Evolutionary conservation across 768 basidiomycete genomes (phyloP).

Genomic region (Leccinum arenicola): DNA sequence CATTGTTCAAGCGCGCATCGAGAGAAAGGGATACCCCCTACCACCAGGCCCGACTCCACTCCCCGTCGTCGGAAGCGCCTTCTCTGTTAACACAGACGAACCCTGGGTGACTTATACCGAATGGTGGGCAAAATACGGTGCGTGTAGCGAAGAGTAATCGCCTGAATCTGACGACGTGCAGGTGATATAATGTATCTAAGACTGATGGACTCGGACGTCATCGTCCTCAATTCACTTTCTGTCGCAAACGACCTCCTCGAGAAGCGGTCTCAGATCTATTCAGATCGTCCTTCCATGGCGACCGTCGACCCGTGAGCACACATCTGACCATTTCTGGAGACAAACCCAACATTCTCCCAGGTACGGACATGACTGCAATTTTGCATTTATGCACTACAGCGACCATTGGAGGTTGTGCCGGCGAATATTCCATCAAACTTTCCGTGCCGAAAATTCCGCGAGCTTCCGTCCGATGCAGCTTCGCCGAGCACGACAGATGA

Average conservation of each 20-base stretch:
- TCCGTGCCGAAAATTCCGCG: not conserved
- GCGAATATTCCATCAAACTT: not conserved
- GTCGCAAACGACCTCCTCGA: not conserved
- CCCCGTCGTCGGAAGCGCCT: not conserved
- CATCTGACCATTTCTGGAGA: not conserved
- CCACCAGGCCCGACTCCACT: not conserved
- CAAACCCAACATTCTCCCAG: not conserved
- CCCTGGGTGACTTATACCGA: not conserved
- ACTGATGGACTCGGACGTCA: not conserved
- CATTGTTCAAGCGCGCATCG: not conserved
- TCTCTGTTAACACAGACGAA: not conserved
- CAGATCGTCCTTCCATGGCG: not conserved
- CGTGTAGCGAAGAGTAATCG: not conserved
- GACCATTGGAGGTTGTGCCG: not conserved
- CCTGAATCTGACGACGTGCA: not conserved
- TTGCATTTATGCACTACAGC: not conserved
- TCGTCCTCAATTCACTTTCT: not conserved
- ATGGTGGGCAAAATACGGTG: not conserved
- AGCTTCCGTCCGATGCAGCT: not conserved
- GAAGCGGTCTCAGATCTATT: not conserved
- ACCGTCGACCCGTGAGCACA: too few species aligned
- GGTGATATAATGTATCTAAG: not conserved
- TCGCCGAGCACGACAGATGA: not conserved
- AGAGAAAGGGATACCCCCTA: not conserved
- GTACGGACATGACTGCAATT: not conserved